Evolutionary conservation across 352 stramenopile species (phyloP).

Genomic region (Elongisporangium prolatum): DNA sequence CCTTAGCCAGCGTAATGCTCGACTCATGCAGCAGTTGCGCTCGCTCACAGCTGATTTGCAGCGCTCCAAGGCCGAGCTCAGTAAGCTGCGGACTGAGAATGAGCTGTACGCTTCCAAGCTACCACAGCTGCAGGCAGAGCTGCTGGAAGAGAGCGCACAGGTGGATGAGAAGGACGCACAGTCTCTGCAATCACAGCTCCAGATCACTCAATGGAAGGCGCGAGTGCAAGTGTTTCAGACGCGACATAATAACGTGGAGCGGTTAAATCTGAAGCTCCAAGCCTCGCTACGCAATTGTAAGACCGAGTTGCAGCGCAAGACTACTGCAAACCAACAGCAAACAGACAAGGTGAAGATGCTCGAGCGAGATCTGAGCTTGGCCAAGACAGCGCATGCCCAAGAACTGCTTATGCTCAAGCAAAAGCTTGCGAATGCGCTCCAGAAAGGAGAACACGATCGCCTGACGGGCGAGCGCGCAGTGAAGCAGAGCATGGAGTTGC

Average conservation of each 20-base stretch:
- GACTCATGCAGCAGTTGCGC: constrained; percentile 31
- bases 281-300: constrained; percentile 23
- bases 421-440: constrained; percentile 17
- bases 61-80: constrained; percentile 29
- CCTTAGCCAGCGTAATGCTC: constrained; percentile 30
- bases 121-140: constrained; percentile 36
- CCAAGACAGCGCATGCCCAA: constrained; percentile 16
- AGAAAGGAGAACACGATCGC: constrained; percentile 28
- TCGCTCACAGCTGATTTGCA: constrained; percentile 25
- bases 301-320: constrained; percentile 28
- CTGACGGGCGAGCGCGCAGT: constrained; percentile 15
- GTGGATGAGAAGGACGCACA: constrained; percentile 43
- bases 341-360: constrained; percentile 28
- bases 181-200: constrained; percentile 31
- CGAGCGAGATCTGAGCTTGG: constrained; percentile 21
- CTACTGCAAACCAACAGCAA: constrained; percentile 15
- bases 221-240: constrained; percentile 42
- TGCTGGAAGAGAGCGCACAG: constrained; percentile 39
- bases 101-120: constrained; percentile 44
- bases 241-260: constrained; percentile 20
- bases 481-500: constrained; percentile 17
- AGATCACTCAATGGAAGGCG: constrained; percentile 35
- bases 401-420: constrained; percentile 29
- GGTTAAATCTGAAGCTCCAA: constrained; percentile 22
- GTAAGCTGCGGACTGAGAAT: constrained; percentile 41